phyloP scores from a whole-genome alignment of 2,329 filamentous ascomycete species.

The Mycosphaerella arachidis region DNA sequence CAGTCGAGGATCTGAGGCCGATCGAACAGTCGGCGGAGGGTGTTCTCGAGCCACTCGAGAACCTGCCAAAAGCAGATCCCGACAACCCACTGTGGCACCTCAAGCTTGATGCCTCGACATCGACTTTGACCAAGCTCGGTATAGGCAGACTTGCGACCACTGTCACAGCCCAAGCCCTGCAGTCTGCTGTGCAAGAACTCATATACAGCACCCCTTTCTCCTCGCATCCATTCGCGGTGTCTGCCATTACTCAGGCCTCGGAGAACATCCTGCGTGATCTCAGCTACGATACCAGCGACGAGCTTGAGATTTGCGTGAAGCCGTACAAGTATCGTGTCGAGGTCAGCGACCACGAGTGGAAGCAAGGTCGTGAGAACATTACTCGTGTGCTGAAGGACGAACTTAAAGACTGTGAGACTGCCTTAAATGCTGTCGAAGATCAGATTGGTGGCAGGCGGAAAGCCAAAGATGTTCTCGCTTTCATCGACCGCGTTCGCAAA shows the following conservation, averaged over 20 bases:
- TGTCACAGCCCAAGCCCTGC: conserved; percentile 82
- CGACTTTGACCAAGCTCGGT: conserved; percentile 85
- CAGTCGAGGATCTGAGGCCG: conserved; percentile 73
- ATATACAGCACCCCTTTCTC: conserved; percentile 79
- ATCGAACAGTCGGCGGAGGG: conserved; percentile 24
- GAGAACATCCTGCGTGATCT: conserved; percentile 86
- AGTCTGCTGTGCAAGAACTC: conserved; percentile 74
- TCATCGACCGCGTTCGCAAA: conserved; percentile 83
- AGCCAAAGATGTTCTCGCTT: conserved; percentile 80
- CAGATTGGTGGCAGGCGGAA: conserved; percentile 77
- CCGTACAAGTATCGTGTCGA: conserved; percentile 98
- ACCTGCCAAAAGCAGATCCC: conserved; percentile 77
- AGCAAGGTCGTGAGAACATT: conserved; percentile 77
- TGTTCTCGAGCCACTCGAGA: conserved; percentile 45
- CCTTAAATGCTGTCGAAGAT: conserved; percentile 70
- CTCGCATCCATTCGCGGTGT: conserved; percentile 82
- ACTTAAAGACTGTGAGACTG: conserved; percentile 74
- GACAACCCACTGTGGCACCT: conserved; percentile 88
- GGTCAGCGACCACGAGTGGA: conserved; percentile 86
- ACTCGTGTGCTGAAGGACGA: conserved; percentile 79
- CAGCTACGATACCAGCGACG: conserved; percentile 95
- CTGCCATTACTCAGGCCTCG: conserved; percentile 86
- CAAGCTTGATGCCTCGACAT: conserved; percentile 87
- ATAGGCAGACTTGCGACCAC: conserved; percentile 89
- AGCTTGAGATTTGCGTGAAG: conserved; percentile 98